Evolutionary conservation across 208 protist species (phyloP), one percentile per base, ranked within the genome.

Genomic region (Trypanosoma melophagium): DNA sequence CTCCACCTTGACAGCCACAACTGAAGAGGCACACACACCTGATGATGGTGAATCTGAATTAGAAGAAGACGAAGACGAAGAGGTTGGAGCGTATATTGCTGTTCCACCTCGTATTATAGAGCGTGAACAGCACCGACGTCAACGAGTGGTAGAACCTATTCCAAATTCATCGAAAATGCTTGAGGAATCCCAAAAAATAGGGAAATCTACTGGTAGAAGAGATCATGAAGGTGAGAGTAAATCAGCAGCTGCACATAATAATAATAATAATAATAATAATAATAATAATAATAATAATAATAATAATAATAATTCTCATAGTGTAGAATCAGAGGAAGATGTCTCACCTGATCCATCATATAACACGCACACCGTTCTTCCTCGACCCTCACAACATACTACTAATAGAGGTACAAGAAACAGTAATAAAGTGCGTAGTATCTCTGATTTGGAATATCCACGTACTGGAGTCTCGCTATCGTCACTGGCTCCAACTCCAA

Each of bases 101-200:
- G 81, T 63, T 17, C 81, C 84, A 19, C 89, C 89, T 52, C 86
- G 84, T 53, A 93, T 95, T 44, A 93, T 95, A 49, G 89, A 95
- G 71, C 86, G 84, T 19, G 87, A 92, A 71, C 89, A 93, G 77
- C 85, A 93, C 63, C 76, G 84, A 7, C 81, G 89, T 21, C 52
- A 19, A 12, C 57, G 60, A 8, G 45, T 59, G 8, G 55, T n/a
- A 19, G 58, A 64, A 24, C 41, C 60, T 2, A 9, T 55, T 21
- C 55, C 13, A 44, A 40, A 0, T 60, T 16, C 13, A 4, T 56
- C 25, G 13, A 24, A 38, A 19, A 41, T 31, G n/a, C 0, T 1
- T 45, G n/a, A 31, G 0, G 35, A 28, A 25, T 42, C 58, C 10
- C 7, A 22, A 57, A 16, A 28, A 28, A 17, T 7, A 55, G 50